Evolutionary conservation across 768 basidiomycete species (phyloP).

Genomic region (Nidula microcarpa): DNA sequence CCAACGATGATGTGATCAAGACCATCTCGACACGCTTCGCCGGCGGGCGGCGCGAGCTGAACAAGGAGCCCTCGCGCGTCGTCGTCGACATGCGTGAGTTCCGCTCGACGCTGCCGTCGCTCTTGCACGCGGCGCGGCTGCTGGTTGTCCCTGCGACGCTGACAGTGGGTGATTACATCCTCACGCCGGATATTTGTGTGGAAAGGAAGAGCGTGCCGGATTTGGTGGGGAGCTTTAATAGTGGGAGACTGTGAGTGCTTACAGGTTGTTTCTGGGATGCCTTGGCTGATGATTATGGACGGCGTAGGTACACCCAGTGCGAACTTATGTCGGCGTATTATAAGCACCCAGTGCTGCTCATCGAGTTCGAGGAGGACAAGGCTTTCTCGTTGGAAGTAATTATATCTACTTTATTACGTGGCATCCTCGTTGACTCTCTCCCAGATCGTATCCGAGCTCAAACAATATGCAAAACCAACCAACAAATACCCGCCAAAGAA

Average conservation of each 20-base stretch:
- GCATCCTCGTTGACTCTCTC: too few relatives aligned
- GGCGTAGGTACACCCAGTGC: conserved; percentile 86
- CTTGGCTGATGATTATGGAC: neutral
- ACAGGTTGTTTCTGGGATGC: neutral
- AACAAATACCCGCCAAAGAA: conserved; percentile 57
- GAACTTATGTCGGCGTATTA: conserved; percentile 97
- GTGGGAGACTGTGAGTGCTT: conserved; percentile 79
- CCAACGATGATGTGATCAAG: conserved; percentile 63
- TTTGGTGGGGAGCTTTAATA: conserved; percentile 89
- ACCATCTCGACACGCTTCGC: conserved; percentile 84
- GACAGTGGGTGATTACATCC: conserved; percentile 93
- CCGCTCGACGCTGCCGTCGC: conserved; percentile 84
- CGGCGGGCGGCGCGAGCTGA: conserved; percentile 74
- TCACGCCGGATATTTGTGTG: conserved; percentile 93
- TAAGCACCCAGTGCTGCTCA: conserved; percentile 87
- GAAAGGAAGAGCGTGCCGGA: conserved; percentile 95
- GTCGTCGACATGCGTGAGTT: conserved; percentile 98
- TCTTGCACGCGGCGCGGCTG: conserved; percentile 80
- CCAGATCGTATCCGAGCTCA: conserved; percentile 63
- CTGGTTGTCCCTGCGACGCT: conserved; percentile 88
- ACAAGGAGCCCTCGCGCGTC: conserved; percentile 66
- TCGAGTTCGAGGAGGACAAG: conserved; percentile 98
- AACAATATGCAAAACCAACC: conserved; percentile 60
- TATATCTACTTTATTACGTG: neutral
- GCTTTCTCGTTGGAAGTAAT: conserved; percentile 85